phyloP scores from a whole-genome alignment of 2,329 filamentous ascomycete species.

The Alternaria gaisen region DNA sequence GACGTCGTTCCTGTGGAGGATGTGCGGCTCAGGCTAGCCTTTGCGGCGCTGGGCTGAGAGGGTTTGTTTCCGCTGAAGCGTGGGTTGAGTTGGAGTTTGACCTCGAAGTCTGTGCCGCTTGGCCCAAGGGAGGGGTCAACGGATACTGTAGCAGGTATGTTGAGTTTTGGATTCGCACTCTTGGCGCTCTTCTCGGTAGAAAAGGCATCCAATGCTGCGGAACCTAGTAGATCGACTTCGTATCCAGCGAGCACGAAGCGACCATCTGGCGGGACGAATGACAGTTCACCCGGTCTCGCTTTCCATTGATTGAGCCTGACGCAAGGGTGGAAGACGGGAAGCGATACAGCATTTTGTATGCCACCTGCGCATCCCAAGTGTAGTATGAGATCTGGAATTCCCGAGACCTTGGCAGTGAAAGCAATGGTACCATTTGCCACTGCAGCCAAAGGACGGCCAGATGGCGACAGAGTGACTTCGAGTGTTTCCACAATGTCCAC shows the following conservation, averaged over 20 bases:
- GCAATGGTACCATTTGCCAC: conserved; percentile 92
- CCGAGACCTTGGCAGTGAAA: conserved; percentile 94
- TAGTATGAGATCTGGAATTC: conserved; percentile 88
- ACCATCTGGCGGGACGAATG: conserved; percentile 94
- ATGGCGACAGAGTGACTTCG: conserved; percentile 86
- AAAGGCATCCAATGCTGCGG: conserved; percentile 59
- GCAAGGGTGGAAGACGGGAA: conserved; percentile 96
- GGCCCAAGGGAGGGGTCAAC: conserved; percentile 81
- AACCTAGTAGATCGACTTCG: conserved; percentile 87
- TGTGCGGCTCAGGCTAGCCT: conserved; percentile 33
- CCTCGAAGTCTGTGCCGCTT: conserved; percentile 85
- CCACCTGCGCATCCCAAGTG: conserved; percentile 78
- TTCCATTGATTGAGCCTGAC: conserved; percentile 91
- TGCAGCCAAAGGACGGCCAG: conserved; percentile 84
- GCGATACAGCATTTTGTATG: conserved; percentile 76
- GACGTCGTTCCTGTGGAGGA: conserved; percentile 45
- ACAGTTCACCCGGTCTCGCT: conserved; percentile 88
- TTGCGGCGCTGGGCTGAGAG: conserved; percentile 50
- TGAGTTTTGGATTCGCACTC: conserved; percentile 63
- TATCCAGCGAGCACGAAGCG: conserved; percentile 93
- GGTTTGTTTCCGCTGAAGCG: conserved; percentile 52
- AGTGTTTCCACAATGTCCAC: conserved; percentile 94
- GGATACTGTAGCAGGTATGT: conserved; percentile 82
- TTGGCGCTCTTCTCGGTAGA: conserved; percentile 35
- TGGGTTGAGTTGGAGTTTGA: conserved; percentile 74